Base-by-base conservation (phyloP, 352 stramenopile species). In the Phytophthora idaei region DNA sequence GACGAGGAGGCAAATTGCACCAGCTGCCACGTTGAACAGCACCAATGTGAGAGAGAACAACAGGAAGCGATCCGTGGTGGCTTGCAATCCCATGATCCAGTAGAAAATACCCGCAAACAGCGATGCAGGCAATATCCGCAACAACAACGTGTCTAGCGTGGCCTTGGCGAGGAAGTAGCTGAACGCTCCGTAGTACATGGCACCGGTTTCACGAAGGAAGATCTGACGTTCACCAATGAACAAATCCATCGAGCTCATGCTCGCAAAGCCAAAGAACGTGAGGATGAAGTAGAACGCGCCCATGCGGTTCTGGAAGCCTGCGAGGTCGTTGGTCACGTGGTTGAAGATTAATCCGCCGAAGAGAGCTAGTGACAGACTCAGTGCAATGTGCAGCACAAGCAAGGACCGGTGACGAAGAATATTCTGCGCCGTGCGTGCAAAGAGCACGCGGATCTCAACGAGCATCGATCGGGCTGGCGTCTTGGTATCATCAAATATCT, bases 31-130 rank as follows among this genome's bases (percentile, higher is more conserved):
- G 57, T 93, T 94, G 68, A 94, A 94, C 21, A 94, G 73, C 44
- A 94, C 78, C 29, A 96, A 64, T 46, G 85, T 94, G 8, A 76
- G 56, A 21, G 80, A 73, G 67, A 94, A 96, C 44, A 90, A 64
- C 12, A 82, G 21, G 52, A 94, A 96, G 59, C 80, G 82, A 28
- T 63, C 59, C 7, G 81, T 58, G 27, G 73, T 77, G 4, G 81
- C 58, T 68, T 94, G 83, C 4, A 96, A 74, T 0, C 85, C 86
- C 85, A 96, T 96, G 64, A 96, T 79, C 77, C 84, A 91, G 74
- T 96, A 96, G 51, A 94, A 94, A 57, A 96, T 92, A 27, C 78
- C 85, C n/a, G 82, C 76, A 71, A 94, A 96, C 41, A 92, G 58
- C 17, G 85, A 80, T 15, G 85, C 82, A 1, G 88, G 88, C 21